These are phyloP conservation scores for sorghum (Sorghum bicolor) DNA, from an alignment of 176 grass and related monocot genomes.

Conservation along the genomic window DNA sequence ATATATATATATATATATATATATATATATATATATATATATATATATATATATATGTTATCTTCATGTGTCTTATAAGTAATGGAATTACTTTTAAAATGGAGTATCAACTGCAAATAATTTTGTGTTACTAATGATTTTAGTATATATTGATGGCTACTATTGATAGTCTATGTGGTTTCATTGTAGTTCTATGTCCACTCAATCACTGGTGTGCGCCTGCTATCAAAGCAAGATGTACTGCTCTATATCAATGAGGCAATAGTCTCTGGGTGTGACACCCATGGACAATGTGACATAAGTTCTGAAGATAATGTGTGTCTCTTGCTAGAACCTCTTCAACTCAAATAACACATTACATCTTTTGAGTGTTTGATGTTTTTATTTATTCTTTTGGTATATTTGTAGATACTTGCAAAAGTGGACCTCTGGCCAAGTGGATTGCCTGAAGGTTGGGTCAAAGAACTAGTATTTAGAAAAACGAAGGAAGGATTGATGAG, in stretches of 20 bases:
- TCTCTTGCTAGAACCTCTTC: not conserved
- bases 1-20: too few species aligned
- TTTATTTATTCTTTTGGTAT: not conserved
- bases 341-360: not conserved
- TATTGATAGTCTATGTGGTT: not conserved
- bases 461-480: constrained; percentile 30
- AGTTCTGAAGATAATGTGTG: constrained; percentile 13
- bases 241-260: constrained; percentile 27
- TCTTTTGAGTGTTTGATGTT: not conserved
- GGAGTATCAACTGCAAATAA: not conserved
- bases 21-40: too few species aligned
- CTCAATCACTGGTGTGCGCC: not conserved
- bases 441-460: constrained; percentile 43
- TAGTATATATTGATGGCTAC: not conserved
- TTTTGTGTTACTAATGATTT: not conserved
- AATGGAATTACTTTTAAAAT: too few species aligned
- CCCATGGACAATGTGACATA: constrained; percentile 24
- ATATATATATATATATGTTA: not conserved
- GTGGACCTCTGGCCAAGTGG: constrained; percentile 33
- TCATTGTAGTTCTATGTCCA: constrained; percentile 38
- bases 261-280: constrained; percentile 11
- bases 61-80: not conserved
- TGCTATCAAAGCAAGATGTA: constrained; percentile 32
- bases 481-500: constrained; percentile 17
- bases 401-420: constrained; percentile 35